Base-by-base conservation (phyloP, 176 grass and related monocot genomes). In the Lolium perenne region DNA sequence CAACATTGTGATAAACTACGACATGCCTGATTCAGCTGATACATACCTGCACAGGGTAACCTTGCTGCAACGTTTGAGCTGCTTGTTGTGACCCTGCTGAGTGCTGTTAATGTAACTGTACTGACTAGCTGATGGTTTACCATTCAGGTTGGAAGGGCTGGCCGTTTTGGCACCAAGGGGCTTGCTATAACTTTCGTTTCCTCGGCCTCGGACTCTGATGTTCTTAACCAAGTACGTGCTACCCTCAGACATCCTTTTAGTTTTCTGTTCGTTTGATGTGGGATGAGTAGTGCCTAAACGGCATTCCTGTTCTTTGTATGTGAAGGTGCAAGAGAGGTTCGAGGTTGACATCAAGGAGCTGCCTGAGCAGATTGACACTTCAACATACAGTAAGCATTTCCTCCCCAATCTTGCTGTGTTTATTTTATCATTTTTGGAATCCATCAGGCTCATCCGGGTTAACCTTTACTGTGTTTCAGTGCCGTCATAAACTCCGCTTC, bases 311-410 rank as follows among this genome's bases (percentile, higher is more conserved):
- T 13, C 1, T 23, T 5, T 76, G 1, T 20, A 17, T 64, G 3
- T 84, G 6, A 67, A 98, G 97, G 94, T 99, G 47, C 97, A 99
- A 93, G 97, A 99, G 85, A 96, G 97, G 92, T 99, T 99, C 40
- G 94, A 99, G 85, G 97, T 99, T 0, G 97, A 99, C 85, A 99
- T 99, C 54, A 99, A 99, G 77, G 94, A 99, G 72, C 87, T 99
- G 66, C 97, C 97, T 12, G 97, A 99, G 78, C 94, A 99, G 81
- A 99, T 99, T 7, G 97, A 96, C 67, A 99, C 94, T 48, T 96
- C 97, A 45, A 99, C 97, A 45, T 99, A 99, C 77, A 99, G 97
- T 99, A 94, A 96, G 97, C 91, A 3, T 43, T 43, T 43, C 41
- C 41, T 43, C 40, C 40, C 40, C 41, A 43, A 43, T 43, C 41